Conservation (phyloP, 257 asterid genomes). For the Solanum gracilifrons region DNA sequence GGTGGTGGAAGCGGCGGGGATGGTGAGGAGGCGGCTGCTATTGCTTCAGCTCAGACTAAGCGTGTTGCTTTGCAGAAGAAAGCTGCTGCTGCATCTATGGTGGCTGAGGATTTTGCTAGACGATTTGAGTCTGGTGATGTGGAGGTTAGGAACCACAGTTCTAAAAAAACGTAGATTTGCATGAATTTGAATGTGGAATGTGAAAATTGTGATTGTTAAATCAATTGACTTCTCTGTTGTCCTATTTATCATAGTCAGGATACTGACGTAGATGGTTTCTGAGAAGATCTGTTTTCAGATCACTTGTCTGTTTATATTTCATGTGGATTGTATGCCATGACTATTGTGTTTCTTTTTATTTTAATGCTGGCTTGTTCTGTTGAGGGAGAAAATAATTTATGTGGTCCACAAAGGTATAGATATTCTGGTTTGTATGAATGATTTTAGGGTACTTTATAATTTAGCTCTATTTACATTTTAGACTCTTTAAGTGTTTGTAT, state of each 20-base stretch:
- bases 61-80: slow-evolving; percentile 83
- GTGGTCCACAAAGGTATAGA: neutral
- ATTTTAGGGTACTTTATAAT: neutral
- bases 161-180: neutral
- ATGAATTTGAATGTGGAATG: neutral
- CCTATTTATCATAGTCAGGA: neutral
- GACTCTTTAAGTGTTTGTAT: neutral
- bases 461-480: neutral
- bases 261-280: neutral
- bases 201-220: neutral
- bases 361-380: neutral
- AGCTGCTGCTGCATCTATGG: slow-evolving; percentile 73
- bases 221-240: neutral
- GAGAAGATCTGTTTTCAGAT: neutral
- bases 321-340: neutral
- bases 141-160: slow-evolving; percentile 25
- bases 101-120: slow-evolving; percentile 78
- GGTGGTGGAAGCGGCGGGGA: slow-evolving; percentile 16
- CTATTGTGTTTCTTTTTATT: neutral
- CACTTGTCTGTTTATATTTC: neutral
- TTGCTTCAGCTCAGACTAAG: slow-evolving; percentile 67
- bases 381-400: neutral
- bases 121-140: slow-evolving; percentile 80
- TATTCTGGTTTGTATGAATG: neutral
- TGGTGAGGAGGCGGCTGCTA: slow-evolving; percentile 44